Evolutionary conservation across 2,329 filamentous ascomycete genomes (phyloP), one percentile per base, ranked within the genome.

Genomic region (Chalara sp.): DNA sequence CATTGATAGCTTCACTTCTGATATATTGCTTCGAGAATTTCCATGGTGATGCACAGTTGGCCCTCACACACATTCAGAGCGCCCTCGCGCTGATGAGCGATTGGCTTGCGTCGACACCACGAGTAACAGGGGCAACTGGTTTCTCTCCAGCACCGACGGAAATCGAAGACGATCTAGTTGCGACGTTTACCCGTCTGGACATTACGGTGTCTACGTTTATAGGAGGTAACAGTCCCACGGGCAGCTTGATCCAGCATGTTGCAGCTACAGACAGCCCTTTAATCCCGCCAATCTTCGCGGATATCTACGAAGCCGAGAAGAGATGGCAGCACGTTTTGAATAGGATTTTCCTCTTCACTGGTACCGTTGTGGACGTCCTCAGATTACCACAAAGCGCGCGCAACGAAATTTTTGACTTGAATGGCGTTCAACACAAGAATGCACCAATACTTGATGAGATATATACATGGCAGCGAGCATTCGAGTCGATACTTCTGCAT

Each of bases 11-110:
- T 12, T 55, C 56, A 11, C 41, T 61, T 8, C 49, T 61, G 11
- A 58, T 61, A 28, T 60, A 51, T 41, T 55, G 53, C 39, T 61
- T 61, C 43, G 58, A 61, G 37, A 60, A 52, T 32, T 46, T 57
- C 6, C 52, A 56, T 28, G 59, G 59, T 1, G 50, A 58, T 33
- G 46, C 48, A 12, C 28, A 51, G n/a, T 43, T 50, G 35, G 56
- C 59, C 3, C 30, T 56, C 39, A 45, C 37, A 29, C 56, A 59
- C 30, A 46, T 56, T 30, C 37, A 54, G 33, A 46, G 48, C 44
- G 53, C 57, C 29, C 49, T 59, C 6, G 46, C 46, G 30, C 43
- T 59, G 47, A 57, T 61, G 56, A 43, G 44, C 5, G 52, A 50
- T 39, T 46, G 48, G 37, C 44, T 58, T 32, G 29, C 46, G 11